Base-by-base conservation (phyloP, 1,284 basidiomycete genomes). In the Chalciporus sp. region DNA sequence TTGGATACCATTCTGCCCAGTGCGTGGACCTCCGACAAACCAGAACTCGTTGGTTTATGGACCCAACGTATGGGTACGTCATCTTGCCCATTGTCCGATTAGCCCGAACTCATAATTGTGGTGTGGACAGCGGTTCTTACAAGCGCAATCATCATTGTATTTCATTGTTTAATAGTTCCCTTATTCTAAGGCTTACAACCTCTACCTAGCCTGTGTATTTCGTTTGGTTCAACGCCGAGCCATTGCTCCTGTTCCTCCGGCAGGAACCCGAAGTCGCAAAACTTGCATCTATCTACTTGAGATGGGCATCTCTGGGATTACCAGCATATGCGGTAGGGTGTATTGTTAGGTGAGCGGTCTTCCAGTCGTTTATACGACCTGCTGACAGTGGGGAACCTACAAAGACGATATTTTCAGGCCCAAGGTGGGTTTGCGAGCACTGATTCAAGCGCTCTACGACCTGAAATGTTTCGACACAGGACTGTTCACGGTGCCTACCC, bases 1-100 rank as follows among this genome's bases (percentile, higher is more conserved):
- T 80, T 98, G 27, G 95, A 98, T 65, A 94, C 95, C 0, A 81
- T 97, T 64, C 80, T 98, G 0, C 95, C 95, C 0, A 83, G 90
- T 20, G 93, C 95, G 2, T 98, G 94, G 90, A 95, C 94, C 0
- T 92, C 91, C 10, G 72, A 83, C 2, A 83, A 90, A 40, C 94
- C 94, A 0, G 77, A 87, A 10, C 78, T 93, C 1, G 94, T 98
- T 26, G 94, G 94, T 4, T 77, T 97, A 1, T 96, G 94, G 94
- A 77, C 90, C 9, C 93, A 95, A 69, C 79, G 95, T 58, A 95
- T 94, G 90, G 74, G 86, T 88, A 56, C 52, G 84, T 73, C 19
- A 20, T 41, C 2, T 41, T 10, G 7, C 19, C 11, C n/a, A 41
- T 41, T 23, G 19, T 11, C 20, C 12, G 6, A 23, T 23, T 41